Evolutionary conservation across 176 grass and related monocot genomes (phyloP).

Genomic region (Carex kokanica): DNA sequence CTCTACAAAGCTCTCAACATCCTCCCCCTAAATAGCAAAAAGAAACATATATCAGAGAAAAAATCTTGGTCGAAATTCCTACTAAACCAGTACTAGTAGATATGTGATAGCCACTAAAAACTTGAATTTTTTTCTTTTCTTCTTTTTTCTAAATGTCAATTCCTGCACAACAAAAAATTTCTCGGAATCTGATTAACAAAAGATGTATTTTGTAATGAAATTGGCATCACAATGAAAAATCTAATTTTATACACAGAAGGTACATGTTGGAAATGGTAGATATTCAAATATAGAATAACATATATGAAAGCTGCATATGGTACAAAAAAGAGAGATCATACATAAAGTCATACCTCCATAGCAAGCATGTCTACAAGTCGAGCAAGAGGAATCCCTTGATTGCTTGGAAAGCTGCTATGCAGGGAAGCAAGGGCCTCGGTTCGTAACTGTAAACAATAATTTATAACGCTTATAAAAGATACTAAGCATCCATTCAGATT

Average conservation of each 20-base stretch:
- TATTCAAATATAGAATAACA: constrained; percentile 27
- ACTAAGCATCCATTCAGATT: not conserved
- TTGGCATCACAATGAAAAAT: not conserved
- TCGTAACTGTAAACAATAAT: constrained; percentile 58
- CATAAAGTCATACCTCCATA: constrained; percentile 55
- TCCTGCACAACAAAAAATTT: not conserved
- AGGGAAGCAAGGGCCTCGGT: constrained; percentile 82
- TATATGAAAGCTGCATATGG: not conserved
- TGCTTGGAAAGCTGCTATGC: constrained; percentile 75
- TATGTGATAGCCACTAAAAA: not conserved
- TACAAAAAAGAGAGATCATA: not conserved
- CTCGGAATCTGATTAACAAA: not conserved
- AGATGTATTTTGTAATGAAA: constrained; percentile 1
- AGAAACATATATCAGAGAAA: not conserved
- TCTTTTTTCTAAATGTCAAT: not conserved
- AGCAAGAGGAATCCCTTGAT: constrained; percentile 84
- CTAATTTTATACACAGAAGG: not conserved
- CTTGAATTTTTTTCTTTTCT: not conserved
- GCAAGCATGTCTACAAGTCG: constrained; percentile 68
- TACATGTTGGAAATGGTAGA: constrained; percentile 5
- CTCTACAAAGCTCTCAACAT: constrained; percentile 59
- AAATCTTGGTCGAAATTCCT: not conserved
- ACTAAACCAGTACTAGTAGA: not conserved
- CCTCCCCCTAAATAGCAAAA: constrained; percentile 53
- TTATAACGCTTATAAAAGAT: not conserved